These are phyloP conservation scores for Penicillium atrosanguineum DNA, from an alignment of 495 filamentous ascomycete genomes.

Conservation along the genomic window DNA sequence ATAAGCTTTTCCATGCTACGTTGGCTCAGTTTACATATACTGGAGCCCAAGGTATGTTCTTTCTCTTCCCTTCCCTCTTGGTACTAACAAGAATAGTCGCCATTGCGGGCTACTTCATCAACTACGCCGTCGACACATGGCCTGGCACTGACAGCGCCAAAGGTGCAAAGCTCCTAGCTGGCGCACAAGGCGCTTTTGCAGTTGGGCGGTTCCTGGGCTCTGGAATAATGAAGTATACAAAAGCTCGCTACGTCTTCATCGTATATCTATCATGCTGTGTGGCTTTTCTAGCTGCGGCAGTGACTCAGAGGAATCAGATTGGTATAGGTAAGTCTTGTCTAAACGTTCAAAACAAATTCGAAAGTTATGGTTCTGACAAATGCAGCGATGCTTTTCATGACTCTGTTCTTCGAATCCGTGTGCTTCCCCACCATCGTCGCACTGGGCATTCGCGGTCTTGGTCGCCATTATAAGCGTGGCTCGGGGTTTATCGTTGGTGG, in stretches of 20 bases:
- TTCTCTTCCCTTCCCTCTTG: neutral
- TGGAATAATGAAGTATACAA: conserved; percentile 50
- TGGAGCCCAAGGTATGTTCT: conserved; percentile 54
- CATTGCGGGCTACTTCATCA: conserved; percentile 66
- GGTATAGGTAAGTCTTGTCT: conserved; percentile 38
- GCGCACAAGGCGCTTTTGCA: conserved; percentile 56
- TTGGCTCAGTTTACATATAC: conserved; percentile 74
- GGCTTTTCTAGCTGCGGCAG: conserved; percentile 37
- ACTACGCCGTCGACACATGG: conserved; percentile 48
- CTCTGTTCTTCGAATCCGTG: conserved; percentile 61
- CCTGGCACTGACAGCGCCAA: conserved; percentile 33
- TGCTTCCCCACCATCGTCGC: conserved; percentile 64
- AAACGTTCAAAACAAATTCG: neutral
- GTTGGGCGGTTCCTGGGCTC: conserved; percentile 52
- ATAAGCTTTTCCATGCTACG: conserved; percentile 59
- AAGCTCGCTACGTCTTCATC: conserved; percentile 52
- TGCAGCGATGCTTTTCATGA: conserved; percentile 48
- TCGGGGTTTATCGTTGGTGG: conserved; percentile 57
- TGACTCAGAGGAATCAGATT: conserved; percentile 33
- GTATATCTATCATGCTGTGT: conserved; percentile 38
- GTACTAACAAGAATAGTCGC: conserved; percentile 42
- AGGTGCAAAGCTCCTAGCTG: conserved; percentile 53
- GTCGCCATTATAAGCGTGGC: conserved; percentile 58
- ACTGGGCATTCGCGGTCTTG: conserved; percentile 57
- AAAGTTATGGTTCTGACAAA: neutral